A percentile compares a stretch with the other conserved stretches of the same genome.
Conservation (phyloP, 345 rosid species). For the Hirschfeldia incana region DNA sequence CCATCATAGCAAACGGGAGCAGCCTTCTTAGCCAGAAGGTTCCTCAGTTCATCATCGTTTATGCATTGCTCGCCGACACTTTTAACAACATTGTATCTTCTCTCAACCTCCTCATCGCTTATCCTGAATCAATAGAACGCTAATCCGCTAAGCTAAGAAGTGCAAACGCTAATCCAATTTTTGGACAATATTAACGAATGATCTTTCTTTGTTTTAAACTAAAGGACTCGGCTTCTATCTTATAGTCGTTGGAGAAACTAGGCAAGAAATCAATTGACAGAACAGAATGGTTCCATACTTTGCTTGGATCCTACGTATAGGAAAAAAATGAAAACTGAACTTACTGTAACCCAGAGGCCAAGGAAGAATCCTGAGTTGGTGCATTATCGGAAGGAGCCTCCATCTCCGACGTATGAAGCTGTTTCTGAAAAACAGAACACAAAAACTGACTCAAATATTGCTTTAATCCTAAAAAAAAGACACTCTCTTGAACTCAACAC, state of each 20-base stretch:
- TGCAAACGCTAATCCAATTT: too few relatives aligned
- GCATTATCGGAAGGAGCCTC: not conserved
- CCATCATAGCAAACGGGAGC: conserved; percentile 88
- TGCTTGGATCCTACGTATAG: too few relatives aligned
- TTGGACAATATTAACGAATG: too few relatives aligned
- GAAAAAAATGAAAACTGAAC: not conserved
- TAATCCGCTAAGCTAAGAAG: not conserved
- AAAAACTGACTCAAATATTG: not conserved
- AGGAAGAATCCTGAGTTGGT: not conserved
- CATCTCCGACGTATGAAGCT: conserved; percentile 2
- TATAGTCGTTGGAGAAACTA: too few relatives aligned
- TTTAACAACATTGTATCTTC: conserved; percentile 63
- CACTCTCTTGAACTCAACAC: not conserved
- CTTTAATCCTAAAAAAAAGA: not conserved
- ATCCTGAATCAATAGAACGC: conserved; percentile 40
- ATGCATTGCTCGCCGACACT: conserved; percentile 87
- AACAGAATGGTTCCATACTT: not conserved
- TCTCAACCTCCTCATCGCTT: conserved; percentile 60
- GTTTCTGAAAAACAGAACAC: not conserved
- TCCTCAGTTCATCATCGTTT: conserved; percentile 75
- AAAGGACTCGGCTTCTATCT: not conserved
- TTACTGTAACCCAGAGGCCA: not conserved
- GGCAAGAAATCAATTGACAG: too few relatives aligned
- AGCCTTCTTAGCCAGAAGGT: conserved; percentile 73
- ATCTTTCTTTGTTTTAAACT: not conserved